Base-by-base conservation (phyloP, 495 filamentous ascomycete genomes). In the Haplographium delicatum region DNA sequence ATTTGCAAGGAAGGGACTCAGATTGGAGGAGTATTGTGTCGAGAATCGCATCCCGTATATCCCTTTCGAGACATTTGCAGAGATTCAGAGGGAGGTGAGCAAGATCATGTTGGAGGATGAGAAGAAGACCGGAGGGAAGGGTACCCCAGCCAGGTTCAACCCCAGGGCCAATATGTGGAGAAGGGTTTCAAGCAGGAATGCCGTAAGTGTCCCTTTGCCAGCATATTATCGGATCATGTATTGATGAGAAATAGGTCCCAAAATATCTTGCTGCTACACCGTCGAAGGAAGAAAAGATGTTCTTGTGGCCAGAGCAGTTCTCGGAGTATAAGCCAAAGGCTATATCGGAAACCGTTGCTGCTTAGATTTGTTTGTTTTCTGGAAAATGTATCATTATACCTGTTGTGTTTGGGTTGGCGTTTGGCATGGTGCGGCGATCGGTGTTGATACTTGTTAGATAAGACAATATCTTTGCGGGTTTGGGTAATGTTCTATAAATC, bases 151-250 rank as follows among this genome's bases (percentile, higher is more conserved):
- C 5, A 67, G 75, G 50, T 86, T 85, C 63, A 88, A 87, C 62
- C 84, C 84, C 9, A 70, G 83, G 7, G 83, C 83, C 7, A 86
- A 86, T 62, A 68, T 87, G 65, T 87, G 84, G 84, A 68, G 84
- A 33, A 70, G 83, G 8, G 74, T 80, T 28, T 77, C 74, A 18
- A 83, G 80, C 62, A 73, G 75, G 70, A 61, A 35, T 2, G 61
- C 64, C 10, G 56, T 55, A 40, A 50, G 53, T 55, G n/a, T n/a
- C n/a, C n/a, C n/a, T n/a, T n/a, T n/a, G n/a, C n/a, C n/a, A n/a
- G n/a, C n/a, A n/a, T n/a, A n/a, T n/a, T n/a, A n/a, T n/a, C n/a
- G n/a, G n/a, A n/a, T n/a, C n/a, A n/a, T n/a, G 4, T 34, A 8
- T 24, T 15, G 25, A 15, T 44, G 4, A 23, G n/a, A 22, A 19